Evolutionary conservation across 495 filamentous ascomycete genomes (phyloP).

Genomic region (Aspergillus biplanus): DNA sequence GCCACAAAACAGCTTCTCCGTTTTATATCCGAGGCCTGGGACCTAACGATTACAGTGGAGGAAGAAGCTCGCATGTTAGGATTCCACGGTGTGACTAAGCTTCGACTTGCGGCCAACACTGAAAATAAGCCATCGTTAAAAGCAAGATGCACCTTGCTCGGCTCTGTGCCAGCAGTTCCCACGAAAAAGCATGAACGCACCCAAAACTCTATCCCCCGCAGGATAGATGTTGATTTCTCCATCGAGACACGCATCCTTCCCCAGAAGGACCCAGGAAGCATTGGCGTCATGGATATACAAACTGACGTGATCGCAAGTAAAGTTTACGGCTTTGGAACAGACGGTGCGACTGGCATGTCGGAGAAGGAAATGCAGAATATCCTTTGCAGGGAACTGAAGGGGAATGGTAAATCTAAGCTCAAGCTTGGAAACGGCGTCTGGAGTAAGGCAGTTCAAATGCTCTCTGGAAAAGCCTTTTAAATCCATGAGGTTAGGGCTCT

Average conservation of each 20-base stretch:
- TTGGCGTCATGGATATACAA: slow-evolving; percentile 41
- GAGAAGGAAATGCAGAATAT: slow-evolving; percentile 45
- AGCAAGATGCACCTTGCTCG: slow-evolving; percentile 47
- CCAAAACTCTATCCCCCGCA: slow-evolving; percentile 20
- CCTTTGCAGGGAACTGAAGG: slow-evolving; percentile 36
- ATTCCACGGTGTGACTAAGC: slow-evolving; percentile 51
- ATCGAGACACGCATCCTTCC: slow-evolving; percentile 35
- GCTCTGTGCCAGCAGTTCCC: slow-evolving; percentile 25
- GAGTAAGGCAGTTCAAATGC: slow-evolving; percentile 44
- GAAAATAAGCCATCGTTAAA: slow-evolving; percentile 38
- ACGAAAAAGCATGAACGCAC: slow-evolving; percentile 7
- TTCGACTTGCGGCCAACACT: slow-evolving; percentile 35
- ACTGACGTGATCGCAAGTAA: slow-evolving; percentile 49
- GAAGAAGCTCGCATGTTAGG: slow-evolving; percentile 52
- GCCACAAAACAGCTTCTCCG: slow-evolving; percentile 41
- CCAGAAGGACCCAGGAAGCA: slow-evolving; percentile 20
- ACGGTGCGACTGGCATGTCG: slow-evolving; percentile 35
- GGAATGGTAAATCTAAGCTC: slow-evolving; percentile 25
- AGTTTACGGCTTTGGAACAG: slow-evolving; percentile 47
- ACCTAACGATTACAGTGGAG: slow-evolving; percentile 41
- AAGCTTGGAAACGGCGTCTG: slow-evolving; percentile 45
- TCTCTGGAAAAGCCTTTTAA: slow-evolving; percentile 39
- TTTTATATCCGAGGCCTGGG: slow-evolving; percentile 48
- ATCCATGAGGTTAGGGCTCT: neutral
- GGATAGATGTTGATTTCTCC: slow-evolving; percentile 50